Evolutionary conservation across 129 eudicot species (phyloP).

Genomic region (Tagetes erecta): DNA sequence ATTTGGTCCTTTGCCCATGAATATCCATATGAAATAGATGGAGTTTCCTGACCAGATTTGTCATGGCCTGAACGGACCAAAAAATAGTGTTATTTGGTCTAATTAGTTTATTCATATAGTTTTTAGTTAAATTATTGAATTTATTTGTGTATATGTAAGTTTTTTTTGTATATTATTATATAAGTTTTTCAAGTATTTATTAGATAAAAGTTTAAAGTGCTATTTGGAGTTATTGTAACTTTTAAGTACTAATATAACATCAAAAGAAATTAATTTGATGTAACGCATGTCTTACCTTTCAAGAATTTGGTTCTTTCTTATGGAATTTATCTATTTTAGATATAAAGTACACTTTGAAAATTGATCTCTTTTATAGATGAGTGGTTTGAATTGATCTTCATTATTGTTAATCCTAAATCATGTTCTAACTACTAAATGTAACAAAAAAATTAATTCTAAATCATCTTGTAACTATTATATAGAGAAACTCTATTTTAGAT

Average conservation of each 20-base stretch:
- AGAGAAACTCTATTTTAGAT: not conserved
- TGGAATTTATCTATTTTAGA: not conserved
- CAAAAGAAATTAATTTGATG: not conserved
- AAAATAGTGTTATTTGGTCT: no score
- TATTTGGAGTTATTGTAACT: not conserved
- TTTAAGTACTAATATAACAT: not conserved
- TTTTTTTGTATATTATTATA: no score
- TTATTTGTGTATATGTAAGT: no score
- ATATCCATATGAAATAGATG: no score
- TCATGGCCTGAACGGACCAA: no score
- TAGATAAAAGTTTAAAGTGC: no score
- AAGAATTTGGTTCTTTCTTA: not conserved
- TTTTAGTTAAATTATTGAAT: no score
- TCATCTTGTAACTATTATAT: not conserved
- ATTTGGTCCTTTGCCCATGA: no score
- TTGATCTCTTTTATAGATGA: not conserved
- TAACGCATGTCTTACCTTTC: slow-evolving; percentile 6
- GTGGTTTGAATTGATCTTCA: not conserved
- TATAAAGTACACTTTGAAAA: not conserved
- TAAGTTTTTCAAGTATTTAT: no score
- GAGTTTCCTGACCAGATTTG: no score
- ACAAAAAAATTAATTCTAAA: no score
- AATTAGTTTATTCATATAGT: no score
- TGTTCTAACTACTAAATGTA: not conserved
- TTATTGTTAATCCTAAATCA: not conserved